Percentiles rank a stretch among this genome's conserved stretches.
Evolutionary conservation across 139 green algal genomes (phyloP).

Genomic region (Chloropicon primus): DNA sequence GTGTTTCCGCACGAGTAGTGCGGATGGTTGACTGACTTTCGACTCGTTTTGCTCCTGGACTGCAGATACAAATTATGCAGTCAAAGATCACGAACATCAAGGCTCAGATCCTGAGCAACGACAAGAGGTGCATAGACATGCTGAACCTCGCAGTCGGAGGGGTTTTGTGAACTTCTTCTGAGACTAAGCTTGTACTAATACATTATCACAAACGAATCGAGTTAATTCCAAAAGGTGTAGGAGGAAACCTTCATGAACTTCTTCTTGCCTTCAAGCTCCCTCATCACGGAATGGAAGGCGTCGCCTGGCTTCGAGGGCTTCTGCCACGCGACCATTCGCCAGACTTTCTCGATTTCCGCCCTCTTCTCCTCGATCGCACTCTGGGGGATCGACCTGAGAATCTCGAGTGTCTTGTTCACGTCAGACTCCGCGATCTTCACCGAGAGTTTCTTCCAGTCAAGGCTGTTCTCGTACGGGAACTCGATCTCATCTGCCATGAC

Average conservation of each 20-base stretch:
- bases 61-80: neutral
- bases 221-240: conserved; percentile 8
- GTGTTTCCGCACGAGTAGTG: no score
- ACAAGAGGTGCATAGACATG: neutral
- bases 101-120: neutral
- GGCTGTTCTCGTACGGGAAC: conserved; percentile 21
- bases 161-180: neutral
- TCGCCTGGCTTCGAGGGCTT: conserved; percentile 6
- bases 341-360: neutral
- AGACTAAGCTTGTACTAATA: neutral
- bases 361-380: neutral
- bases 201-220: neutral
- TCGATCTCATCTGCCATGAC: conserved; percentile 26
- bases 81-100: neutral
- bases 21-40: no score
- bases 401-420: conserved; percentile 9
- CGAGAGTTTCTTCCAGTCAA: conserved; percentile 16
- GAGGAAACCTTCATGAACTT: conserved; percentile 7
- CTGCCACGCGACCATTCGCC: conserved; percentile 6
- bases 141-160: neutral
- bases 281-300: conserved; percentile 13
- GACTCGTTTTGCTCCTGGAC: neutral
- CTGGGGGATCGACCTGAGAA: conserved; percentile 6
- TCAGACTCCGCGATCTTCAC: conserved; percentile 18
- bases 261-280: conserved; percentile 14